Conservation (phyloP, 208 protist species). For the Leishmania major region DNA sequence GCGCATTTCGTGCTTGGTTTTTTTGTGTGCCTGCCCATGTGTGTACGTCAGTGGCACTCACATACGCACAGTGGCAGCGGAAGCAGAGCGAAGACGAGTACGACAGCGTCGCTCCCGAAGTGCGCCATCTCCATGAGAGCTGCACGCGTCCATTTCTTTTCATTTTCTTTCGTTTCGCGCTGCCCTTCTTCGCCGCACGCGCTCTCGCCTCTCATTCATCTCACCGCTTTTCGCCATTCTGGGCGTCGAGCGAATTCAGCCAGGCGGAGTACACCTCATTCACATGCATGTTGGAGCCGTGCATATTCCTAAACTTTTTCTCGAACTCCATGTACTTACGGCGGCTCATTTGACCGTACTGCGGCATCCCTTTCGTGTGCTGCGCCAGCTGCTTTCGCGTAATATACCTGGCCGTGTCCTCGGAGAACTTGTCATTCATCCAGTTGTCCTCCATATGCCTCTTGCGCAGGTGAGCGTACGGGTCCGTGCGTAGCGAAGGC, state of each 20-base stretch:
- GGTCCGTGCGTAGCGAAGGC: conserved; percentile 75
- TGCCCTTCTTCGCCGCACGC: background rate
- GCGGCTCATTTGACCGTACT: conserved; percentile 73
- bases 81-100: background rate
- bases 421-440: conserved; percentile 90
- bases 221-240: background rate
- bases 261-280: conserved; percentile 88
- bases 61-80: background rate
- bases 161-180: background rate
- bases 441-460: conserved; percentile 92
- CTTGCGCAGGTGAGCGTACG: conserved; percentile 88
- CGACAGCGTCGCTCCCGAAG: background rate
- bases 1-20: background rate
- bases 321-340: conserved; percentile 85
- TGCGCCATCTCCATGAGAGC: background rate
- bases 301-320: conserved; percentile 51
- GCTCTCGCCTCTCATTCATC: background rate
- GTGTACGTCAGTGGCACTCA: background rate
- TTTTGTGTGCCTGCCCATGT: background rate
- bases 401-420: conserved; percentile 78
- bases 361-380: conserved; percentile 77
- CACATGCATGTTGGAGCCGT: conserved; percentile 69
- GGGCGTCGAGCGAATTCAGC: conserved; percentile 46
- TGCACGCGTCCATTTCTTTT: background rate
- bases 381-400: conserved; percentile 73